Evolutionary conservation across 192 early-diverging fungal genomes (phyloP).

Genomic region (Dissophora globulifera): DNA sequence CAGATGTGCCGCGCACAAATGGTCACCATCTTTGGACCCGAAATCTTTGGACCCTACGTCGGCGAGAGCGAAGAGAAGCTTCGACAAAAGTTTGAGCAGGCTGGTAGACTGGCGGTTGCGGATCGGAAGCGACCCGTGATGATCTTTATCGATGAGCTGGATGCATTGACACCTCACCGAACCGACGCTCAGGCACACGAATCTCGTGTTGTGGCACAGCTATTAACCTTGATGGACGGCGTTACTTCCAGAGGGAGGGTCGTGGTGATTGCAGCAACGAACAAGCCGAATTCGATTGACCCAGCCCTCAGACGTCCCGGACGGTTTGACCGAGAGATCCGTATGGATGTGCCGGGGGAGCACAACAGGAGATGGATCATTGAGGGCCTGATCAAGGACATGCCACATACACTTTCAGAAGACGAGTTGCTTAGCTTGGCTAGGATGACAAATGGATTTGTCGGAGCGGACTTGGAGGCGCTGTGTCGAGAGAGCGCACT

Average conservation of each 20-base stretch:
- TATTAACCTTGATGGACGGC: constrained; percentile 93
- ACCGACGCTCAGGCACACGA: constrained; percentile 69
- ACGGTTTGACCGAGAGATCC: constrained; percentile 87
- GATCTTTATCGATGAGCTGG: constrained; percentile 97
- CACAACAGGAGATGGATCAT: constrained; percentile 73
- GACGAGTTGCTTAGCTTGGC: constrained; percentile 56
- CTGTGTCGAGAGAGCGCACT: constrained; percentile 86
- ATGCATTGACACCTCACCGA: constrained; percentile 79
- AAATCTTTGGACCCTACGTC: constrained; percentile 82
- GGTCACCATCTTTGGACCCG: constrained; percentile 82
- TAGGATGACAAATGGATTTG: constrained; percentile 86
- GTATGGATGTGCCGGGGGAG: constrained; percentile 80
- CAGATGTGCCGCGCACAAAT: constrained; percentile 73
- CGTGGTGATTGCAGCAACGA: constrained; percentile 89
- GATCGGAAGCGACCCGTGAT: constrained; percentile 66
- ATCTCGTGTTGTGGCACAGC: constrained; percentile 85
- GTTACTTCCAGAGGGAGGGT: constrained; percentile 68
- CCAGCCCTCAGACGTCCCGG: constrained; percentile 86
- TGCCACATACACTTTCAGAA: constrained; percentile 55
- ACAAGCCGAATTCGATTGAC: constrained; percentile 88
- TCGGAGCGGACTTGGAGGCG: constrained; percentile 91
- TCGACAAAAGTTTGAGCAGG: constrained; percentile 76
- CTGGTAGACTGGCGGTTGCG: constrained; percentile 54
- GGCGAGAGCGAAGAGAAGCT: constrained; percentile 91
- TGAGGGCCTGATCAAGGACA: constrained; percentile 58